Evolutionary conservation across 495 filamentous ascomycete species (phyloP).

Genomic region (Podospora comata): DNA sequence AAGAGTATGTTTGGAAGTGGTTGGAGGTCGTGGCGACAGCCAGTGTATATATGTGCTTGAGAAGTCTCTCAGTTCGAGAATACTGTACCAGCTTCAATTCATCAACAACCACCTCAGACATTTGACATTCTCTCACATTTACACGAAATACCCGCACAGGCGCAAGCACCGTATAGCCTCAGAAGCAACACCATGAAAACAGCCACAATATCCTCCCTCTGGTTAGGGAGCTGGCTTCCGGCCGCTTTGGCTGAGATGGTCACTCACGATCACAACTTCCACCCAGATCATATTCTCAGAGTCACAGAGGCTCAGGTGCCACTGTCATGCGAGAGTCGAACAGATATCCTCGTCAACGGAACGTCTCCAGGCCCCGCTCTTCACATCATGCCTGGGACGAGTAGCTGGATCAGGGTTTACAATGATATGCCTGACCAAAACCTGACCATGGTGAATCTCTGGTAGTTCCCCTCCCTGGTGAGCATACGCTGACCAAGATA

Average conservation of each 20-base stretch:
- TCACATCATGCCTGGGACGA: constrained; percentile 45
- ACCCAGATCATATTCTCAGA: constrained; percentile 51
- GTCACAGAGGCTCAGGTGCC: constrained; percentile 39
- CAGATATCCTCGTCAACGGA: constrained; percentile 52
- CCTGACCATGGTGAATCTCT: constrained; percentile 49
- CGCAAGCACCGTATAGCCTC: background rate
- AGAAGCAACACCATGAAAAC: constrained; percentile 12
- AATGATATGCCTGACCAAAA: constrained; percentile 55
- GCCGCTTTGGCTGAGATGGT: constrained; percentile 2
- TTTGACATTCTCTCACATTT: background rate
- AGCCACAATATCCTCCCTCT: background rate
- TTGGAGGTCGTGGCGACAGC: background rate
- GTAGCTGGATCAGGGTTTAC: constrained; percentile 57
- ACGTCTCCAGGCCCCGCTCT: constrained; percentile 52
- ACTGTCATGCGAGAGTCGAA: constrained; percentile 44
- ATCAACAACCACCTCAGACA: background rate
- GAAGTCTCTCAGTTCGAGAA: background rate
- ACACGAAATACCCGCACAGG: background rate
- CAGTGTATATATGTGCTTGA: background rate
- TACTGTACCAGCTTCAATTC: background rate
- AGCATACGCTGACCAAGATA: background rate
- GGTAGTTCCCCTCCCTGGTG: background rate
- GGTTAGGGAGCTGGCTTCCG: constrained; percentile 13
- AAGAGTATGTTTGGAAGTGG: background rate
- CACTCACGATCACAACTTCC: constrained; percentile 42